Base-by-base conservation (phyloP, 2,329 filamentous ascomycete species). In the Paracorniculantispora psalliotae region DNA sequence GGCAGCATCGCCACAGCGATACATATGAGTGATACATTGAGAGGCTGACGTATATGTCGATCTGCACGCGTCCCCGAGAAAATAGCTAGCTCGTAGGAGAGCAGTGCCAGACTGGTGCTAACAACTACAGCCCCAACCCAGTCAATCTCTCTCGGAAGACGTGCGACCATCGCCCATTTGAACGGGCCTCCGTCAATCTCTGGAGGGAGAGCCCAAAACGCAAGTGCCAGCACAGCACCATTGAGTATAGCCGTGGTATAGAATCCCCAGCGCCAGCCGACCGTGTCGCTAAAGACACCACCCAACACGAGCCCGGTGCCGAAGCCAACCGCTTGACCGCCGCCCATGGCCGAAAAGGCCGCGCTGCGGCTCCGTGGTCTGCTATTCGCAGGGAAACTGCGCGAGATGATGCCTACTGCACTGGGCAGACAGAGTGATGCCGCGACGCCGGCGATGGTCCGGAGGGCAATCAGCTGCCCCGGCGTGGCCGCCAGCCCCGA, bases 101-200 rank as follows among this genome's bases (percentile, higher is more conserved):
- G 65, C 57, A 79, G 66, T 1, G 73, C 77, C 25, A 81, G 63
- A 15, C 68, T 72, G 1, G 70, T 63, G 53, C 72, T 75, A 1
- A 74, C 73, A 8, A 81, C 68, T 2, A 70, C n/a, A 2, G 75
- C 75, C 0, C 79, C 79, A 25, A 79, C 61, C 79, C 79, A 81
- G 59, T 82, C 80, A 57, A 82, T 77, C 6, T 81, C 75, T 1
- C 59, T 67, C 23, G 13, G 47, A 23, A 59, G n/a, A n/a, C 60
- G 57, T 13, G 12, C 25, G 23, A 17, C 13, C 39, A 43, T 17
- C 13, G 23, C 25, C 21, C 26, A 26, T 26, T 26, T 26, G 12
- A 26, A 48, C 5, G 19, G 19, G 9, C 41, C 19, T 8, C n/a
- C 21, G 13, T 30, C 25, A n/a, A 26, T 30, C 3, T 28, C 26